A percentile compares a stretch with the other conserved stretches of the same genome.
Evolutionary conservation across 2,329 filamentous ascomycete species (phyloP).

Genomic region (Aspergillus calidoustus): DNA sequence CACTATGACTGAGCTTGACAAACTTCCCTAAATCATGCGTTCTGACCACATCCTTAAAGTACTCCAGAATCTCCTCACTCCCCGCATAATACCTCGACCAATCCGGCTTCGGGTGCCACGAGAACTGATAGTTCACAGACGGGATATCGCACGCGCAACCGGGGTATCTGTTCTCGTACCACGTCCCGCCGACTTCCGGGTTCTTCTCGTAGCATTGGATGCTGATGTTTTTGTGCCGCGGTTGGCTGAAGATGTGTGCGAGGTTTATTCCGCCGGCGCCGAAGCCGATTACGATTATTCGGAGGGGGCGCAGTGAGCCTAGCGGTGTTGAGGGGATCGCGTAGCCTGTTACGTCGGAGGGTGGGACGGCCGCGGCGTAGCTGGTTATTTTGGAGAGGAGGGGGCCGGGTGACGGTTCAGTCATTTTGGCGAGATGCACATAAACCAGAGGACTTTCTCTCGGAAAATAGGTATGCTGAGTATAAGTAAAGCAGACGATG

Average conservation of each 20-base stretch:
- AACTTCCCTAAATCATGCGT: slow-evolving; percentile 9
- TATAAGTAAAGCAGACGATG: too few species aligned
- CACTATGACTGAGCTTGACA: slow-evolving; percentile 6
- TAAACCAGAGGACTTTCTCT: too few species aligned
- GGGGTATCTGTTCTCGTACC: slow-evolving; percentile 6
- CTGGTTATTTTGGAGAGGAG: not conserved
- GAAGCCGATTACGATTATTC: not conserved
- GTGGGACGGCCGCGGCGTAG: not conserved
- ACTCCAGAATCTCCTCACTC: slow-evolving; percentile 11
- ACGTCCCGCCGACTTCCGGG: not conserved
- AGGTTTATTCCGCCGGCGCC: slow-evolving; percentile 6
- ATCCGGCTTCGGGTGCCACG: slow-evolving; percentile 18
- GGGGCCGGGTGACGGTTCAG: not conserved
- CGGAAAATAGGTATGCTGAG: too few species aligned
- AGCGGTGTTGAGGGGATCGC: not conserved
- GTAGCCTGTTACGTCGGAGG: not conserved
- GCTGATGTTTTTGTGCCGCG: not conserved
- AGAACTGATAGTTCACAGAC: slow-evolving; percentile 12
- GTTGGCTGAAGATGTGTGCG: not conserved
- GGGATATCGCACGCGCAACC: slow-evolving; percentile 14
- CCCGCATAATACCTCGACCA: slow-evolving; percentile 16
- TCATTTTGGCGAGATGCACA: not conserved
- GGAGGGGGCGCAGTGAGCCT: not conserved
- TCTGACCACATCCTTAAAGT: slow-evolving; percentile 14
- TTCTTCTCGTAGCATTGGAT: slow-evolving; percentile 1